Conservation (phyloP, 192 early-diverging fungal species). For the Rhizophlyctis rosea region DNA sequence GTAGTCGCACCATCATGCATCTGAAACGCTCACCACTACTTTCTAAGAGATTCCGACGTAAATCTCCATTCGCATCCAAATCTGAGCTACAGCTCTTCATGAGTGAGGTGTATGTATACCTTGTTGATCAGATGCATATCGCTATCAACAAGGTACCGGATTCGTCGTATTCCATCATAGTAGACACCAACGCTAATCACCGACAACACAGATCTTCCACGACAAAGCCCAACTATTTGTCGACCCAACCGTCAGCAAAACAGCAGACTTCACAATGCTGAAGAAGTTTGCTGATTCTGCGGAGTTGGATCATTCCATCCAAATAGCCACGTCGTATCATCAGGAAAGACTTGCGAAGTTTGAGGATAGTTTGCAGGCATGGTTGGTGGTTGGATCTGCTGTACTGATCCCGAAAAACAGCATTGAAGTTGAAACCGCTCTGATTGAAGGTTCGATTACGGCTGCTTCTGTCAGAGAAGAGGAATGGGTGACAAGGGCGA, state of each 20-base stretch:
- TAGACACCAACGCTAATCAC: slow-evolving; percentile 7
- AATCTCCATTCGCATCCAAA: slow-evolving; percentile 47
- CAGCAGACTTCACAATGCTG: slow-evolving; percentile 43
- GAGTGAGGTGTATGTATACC: slow-evolving; percentile 58
- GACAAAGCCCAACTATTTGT: slow-evolving; percentile 27
- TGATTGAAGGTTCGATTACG: slow-evolving; percentile 53
- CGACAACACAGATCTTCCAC: slow-evolving; percentile 33
- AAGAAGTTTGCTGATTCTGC: slow-evolving; percentile 52
- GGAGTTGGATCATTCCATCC: slow-evolving; percentile 38
- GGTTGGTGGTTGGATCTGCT: slow-evolving; percentile 28
- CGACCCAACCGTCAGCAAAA: slow-evolving; percentile 33
- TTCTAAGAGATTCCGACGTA: slow-evolving; percentile 43
- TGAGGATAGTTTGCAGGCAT: slow-evolving; percentile 54
- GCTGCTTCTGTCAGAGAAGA: slow-evolving; percentile 50
- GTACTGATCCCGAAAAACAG: too few species aligned
- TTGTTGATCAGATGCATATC: slow-evolving; percentile 56
- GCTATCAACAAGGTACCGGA: slow-evolving; percentile 39
- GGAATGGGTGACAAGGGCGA: slow-evolving; percentile 40
- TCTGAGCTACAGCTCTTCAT: slow-evolving; percentile 57
- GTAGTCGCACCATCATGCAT: too few species aligned
- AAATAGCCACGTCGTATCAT: slow-evolving; percentile 46
- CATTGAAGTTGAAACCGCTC: background rate
- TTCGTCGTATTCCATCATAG: background rate
- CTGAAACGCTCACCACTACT: too few species aligned
- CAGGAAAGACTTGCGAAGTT: slow-evolving; percentile 54